phyloP scores from a whole-genome alignment of 1,139 yeast genomes.

The Protomyces macrosporus region DNA sequence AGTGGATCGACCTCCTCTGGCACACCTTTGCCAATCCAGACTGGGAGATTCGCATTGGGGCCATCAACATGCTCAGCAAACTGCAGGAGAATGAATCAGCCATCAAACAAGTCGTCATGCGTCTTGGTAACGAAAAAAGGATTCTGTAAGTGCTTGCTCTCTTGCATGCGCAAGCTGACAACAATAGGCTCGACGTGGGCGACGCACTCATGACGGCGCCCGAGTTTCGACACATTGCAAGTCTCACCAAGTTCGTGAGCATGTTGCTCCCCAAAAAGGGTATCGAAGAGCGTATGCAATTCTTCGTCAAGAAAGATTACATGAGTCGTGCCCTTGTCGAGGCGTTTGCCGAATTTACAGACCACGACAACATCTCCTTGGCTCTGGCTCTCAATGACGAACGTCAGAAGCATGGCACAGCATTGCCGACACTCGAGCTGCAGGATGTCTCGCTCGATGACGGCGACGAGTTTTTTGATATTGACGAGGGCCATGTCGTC shows the following conservation, averaged over 20 bases:
- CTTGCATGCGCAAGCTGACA: neutral
- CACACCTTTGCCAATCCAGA: neutral
- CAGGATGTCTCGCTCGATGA: neutral
- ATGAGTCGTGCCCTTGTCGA: neutral
- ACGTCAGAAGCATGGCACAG: neutral
- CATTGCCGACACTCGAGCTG: neutral
- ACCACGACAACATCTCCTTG: neutral
- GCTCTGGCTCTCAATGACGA: neutral
- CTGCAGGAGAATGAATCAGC: neutral
- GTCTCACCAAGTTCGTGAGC: neutral
- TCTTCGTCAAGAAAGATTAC: neutral
- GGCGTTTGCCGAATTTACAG: neutral
- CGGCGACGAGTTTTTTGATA: neutral
- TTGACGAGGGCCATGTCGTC: neutral
- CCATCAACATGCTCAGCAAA: neutral
- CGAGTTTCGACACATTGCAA: neutral
- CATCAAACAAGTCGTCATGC: neutral
- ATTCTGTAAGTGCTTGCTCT: neutral
- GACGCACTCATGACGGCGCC: neutral
- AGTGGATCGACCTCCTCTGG: neutral
- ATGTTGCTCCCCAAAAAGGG: neutral
- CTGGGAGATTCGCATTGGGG: neutral
- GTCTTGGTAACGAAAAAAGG: neutral
- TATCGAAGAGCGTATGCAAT: neutral
- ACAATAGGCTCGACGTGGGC: neutral